A percentile compares a stretch with the other conserved stretches of the same genome.
Evolutionary conservation across 2,329 filamentous ascomycete species (phyloP).

Genomic region (Amphichorda felina): DNA sequence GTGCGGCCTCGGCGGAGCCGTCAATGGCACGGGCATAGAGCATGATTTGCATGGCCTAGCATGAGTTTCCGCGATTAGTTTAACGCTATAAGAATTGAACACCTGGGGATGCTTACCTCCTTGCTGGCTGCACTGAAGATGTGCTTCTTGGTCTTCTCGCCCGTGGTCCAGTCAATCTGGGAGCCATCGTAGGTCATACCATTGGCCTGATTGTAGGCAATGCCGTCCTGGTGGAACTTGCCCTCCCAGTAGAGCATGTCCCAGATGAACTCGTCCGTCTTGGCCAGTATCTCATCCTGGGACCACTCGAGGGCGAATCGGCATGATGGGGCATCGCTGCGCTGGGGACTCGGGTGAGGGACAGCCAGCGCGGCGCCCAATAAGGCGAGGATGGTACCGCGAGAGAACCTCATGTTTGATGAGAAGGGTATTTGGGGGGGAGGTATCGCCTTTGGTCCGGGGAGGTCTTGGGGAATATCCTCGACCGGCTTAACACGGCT

Average conservation of each 20-base stretch:
- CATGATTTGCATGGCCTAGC: slow-evolving; percentile 28
- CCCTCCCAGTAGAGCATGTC: slow-evolving; percentile 30
- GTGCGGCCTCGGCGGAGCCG: slow-evolving; percentile 22
- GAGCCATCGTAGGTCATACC: slow-evolving; percentile 29
- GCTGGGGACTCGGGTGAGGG: slow-evolving; percentile 1
- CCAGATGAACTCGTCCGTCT: slow-evolving; percentile 18
- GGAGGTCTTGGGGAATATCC: too few relatives aligned
- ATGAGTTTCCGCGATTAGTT: too few relatives aligned
- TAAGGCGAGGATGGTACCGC: not conserved
- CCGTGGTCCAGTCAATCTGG: slow-evolving; percentile 23
- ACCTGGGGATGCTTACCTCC: too few relatives aligned
- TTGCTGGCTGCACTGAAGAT: slow-evolving; percentile 26
- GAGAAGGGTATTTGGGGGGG: too few relatives aligned
- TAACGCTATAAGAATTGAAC: too few relatives aligned
- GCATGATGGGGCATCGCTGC: slow-evolving; percentile 13
- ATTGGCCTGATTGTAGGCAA: slow-evolving; percentile 26
- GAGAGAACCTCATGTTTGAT: slow-evolving; percentile 2
- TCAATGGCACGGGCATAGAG: slow-evolving; percentile 26
- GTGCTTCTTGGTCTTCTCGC: slow-evolving; percentile 20
- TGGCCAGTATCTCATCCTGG: slow-evolving; percentile 13
- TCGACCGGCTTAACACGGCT: too few relatives aligned
- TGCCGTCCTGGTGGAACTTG: slow-evolving; percentile 27
- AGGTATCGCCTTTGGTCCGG: too few relatives aligned
- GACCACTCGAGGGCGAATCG: slow-evolving; percentile 17
- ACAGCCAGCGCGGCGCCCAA: not conserved